These are phyloP conservation scores for Jamesozyma rosinii DNA, from an alignment of 805 yeast species.

Conservation along the genomic window DNA sequence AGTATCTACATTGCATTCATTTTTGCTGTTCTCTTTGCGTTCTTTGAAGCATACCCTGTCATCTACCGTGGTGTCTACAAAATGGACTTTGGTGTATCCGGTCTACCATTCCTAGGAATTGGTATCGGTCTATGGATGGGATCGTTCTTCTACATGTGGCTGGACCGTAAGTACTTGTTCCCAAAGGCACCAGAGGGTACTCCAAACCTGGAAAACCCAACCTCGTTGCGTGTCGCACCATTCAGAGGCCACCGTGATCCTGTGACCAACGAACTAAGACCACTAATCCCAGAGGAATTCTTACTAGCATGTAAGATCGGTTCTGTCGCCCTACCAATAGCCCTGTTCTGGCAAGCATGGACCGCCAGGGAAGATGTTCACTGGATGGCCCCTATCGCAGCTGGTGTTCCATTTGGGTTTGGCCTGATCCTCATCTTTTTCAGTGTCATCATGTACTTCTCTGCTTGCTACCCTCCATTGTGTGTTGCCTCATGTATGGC, in stretches of 20 bases:
- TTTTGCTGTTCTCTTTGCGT: conserved; percentile 70
- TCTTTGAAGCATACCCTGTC: conserved; percentile 71
- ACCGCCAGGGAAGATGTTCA: conserved; percentile 50
- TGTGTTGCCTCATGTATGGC: conserved; percentile 82
- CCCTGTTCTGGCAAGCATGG: conserved; percentile 80
- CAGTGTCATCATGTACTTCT: conserved; percentile 57
- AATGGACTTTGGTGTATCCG: conserved; percentile 54
- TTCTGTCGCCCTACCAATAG: conserved; percentile 53
- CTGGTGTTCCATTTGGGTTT: conserved; percentile 74
- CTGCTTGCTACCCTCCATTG: conserved; percentile 64
- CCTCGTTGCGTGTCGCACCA: conserved; percentile 20
- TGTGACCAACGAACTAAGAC: conserved; percentile 41
- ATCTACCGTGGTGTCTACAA: conserved; percentile 57
- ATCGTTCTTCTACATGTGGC: conserved; percentile 38
- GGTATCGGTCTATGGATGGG: conserved; percentile 59
- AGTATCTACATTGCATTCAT: conserved; percentile 65
- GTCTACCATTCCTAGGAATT: conserved; percentile 62
- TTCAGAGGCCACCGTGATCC: conserved; percentile 40
- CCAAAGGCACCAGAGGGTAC: conserved; percentile 56
- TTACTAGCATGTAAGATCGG: conserved; percentile 58
- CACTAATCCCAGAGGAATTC: conserved; percentile 53
- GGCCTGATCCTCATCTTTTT: conserved; percentile 66
- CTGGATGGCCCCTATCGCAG: conserved; percentile 68
- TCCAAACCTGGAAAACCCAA: conserved; percentile 33
- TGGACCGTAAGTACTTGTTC: conserved; percentile 44